Evolutionary conservation across 164 flowering plant species (phyloP).

Genomic region (Chloranthus sessilifolius): DNA sequence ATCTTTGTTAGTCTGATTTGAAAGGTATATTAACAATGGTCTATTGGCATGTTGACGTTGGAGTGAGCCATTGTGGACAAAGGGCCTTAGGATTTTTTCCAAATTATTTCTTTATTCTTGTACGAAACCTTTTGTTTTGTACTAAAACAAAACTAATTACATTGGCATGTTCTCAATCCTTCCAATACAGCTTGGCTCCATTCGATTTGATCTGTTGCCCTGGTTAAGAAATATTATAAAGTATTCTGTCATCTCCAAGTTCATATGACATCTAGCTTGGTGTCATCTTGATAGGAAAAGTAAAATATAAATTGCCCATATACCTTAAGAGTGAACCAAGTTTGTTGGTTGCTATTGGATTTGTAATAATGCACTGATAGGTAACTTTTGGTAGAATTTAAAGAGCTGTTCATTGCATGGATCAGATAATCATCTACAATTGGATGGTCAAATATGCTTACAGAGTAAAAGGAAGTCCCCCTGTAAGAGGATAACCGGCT

Average conservation of each 20-base stretch:
- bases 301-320: background rate
- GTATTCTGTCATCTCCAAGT: background rate
- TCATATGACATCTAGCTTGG: background rate
- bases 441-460: slow-evolving; percentile 40
- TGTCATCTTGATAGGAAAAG: background rate
- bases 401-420: slow-evolving; percentile 5
- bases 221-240: no score
- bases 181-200: no score
- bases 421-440: slow-evolving; percentile 51
- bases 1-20: no score
- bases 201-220: no score
- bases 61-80: no score
- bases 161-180: no score
- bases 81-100: no score
- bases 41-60: no score
- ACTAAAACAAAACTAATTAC: no score
- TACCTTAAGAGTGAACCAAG: background rate
- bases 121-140: no score
- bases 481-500: slow-evolving; percentile 65
- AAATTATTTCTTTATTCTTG: no score
- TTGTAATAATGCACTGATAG: background rate
- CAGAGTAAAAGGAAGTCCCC: slow-evolving; percentile 62
- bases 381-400: background rate
- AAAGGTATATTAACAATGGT: no score
- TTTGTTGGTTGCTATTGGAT: background rate